Base-by-base conservation (phyloP, 1,284 basidiomycete species). In the Sanghuangporus baumii region DNA sequence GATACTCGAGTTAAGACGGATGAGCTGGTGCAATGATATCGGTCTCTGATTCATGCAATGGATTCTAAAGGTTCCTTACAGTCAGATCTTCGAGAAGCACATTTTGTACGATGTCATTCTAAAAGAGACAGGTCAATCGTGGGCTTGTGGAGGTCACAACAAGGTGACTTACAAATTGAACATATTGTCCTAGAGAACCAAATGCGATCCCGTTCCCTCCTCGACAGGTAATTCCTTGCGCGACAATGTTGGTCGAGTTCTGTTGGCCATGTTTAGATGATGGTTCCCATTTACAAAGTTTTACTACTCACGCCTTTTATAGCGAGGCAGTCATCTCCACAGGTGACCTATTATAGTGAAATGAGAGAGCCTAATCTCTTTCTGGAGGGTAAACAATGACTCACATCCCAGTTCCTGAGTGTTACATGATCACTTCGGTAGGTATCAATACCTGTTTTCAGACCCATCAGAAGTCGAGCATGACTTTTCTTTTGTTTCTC, bases 351-450 rank as follows among this genome's bases (percentile, higher is more conserved):
- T 46, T 57, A 11, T 38, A 61, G 16, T 48, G 20, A 38, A 51
- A 57, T 38, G 18, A 56, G 37, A 41, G 8, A 23, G 58, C 20
- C 16, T 36, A 52, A 26, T 50, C 12, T 50, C 34, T 36, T 55
- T 11, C 46, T n/a, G 16, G 5, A 26, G 20, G 7, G 20, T 47
- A 3, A 60, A 20, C 18, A 26, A 69, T 36, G 40, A 16, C 74
- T 55, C 46, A 77, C 76, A 69, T 84, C 82, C 79, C 79, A 85
- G 68, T 85, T 81, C 41, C 79, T 66, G 63, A 87, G 71, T 3
- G 79, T 75, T 40, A 88, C 72, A 36, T 77, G 74, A 66, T 83
- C 76, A 58, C 81, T 82, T 47, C 82, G 76, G 70, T 82, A 89
- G 0, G 84, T 87, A 69, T 88, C 77, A 64, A 85, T 84, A 1